Base-by-base conservation (phyloP, 768 basidiomycete species). In the Hypholoma fasciculare region DNA sequence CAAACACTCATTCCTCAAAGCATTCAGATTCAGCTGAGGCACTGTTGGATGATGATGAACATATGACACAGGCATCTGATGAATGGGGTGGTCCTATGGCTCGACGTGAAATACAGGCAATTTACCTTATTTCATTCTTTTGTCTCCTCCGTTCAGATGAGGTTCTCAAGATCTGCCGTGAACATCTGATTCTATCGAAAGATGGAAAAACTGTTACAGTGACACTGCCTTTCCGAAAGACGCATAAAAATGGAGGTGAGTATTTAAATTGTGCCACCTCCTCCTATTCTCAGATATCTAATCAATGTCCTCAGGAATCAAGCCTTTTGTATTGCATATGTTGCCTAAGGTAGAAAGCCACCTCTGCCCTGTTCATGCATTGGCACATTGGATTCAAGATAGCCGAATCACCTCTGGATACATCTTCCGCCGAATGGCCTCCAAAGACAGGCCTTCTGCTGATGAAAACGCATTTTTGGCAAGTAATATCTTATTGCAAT, bases 291-390 rank as follows among this genome's bases (percentile, higher is more conserved):
- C 40, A 14, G 3, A 42, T 19, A 3, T 42, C 40, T 42, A 42
- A 42, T 19, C 13, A 14, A 14, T 11, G 12, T 42, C 14, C 40
- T 44, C 42, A 65, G 65, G 54, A 4, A 63, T 65, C 20, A 59
- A 65, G 38, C 65, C 62, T 1, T 65, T 63, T 39, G 49, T 47
- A 42, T 19, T 61, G 0, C 64, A 67, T 27, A 30, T 40, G 7
- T 39, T 75, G 0, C 66, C 65, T 1, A 48, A 63, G 0, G 53
- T 65, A 3, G 63, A 73, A 26, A 67, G 68, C 1, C 69, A 75
- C 56, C 49, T 76, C 4, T 77, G 76, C 49, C 68, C 72, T 14
- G 70, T 75, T 6, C 62, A 66, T n/a, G 75, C 73, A 6, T 36
- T 75, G 12, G 63, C 66, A 8, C 63, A 65, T 1, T 76, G 75